Evolutionary conservation across 2,329 filamentous ascomycete species (phyloP).

Genomic region (Volutella citrinella): DNA sequence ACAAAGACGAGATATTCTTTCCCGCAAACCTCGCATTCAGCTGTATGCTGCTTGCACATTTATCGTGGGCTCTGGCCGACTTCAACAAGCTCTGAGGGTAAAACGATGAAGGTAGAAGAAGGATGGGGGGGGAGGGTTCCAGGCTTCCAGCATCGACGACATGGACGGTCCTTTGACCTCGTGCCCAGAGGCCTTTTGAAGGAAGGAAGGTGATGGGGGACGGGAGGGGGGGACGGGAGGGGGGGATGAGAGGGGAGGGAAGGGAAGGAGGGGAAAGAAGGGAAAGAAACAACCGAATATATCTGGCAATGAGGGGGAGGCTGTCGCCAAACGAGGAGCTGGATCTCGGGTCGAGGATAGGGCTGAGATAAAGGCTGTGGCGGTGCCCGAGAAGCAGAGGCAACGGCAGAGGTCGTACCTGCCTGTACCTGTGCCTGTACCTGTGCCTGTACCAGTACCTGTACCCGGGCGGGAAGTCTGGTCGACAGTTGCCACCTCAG

Average conservation of each 20-base stretch:
- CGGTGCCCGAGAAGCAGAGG: constrained; percentile 14
- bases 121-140: constrained; percentile 11
- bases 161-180: constrained; percentile 15
- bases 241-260: constrained; percentile 5
- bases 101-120: constrained; percentile 8
- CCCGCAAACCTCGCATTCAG: constrained; percentile 57
- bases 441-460: too few relatives aligned
- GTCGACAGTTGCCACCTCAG: constrained; percentile 21
- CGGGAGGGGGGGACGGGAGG: too few relatives aligned
- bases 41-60: constrained; percentile 59
- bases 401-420: too few relatives aligned
- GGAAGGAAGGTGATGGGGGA: too few relatives aligned
- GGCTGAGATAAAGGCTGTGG: constrained; percentile 28
- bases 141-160: constrained; percentile 19
- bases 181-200: too few relatives aligned
- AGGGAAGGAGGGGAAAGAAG: constrained; percentile 5
- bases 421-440: too few relatives aligned
- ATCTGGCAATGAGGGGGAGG: constrained; percentile 3
- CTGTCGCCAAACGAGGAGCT: constrained; percentile 4
- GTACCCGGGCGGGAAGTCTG: constrained; percentile 7
- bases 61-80: constrained; percentile 35
- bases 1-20: constrained; percentile 58
- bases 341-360: constrained; percentile 15
- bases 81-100: constrained; percentile 14
- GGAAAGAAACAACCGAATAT: constrained; percentile 1